Conservation (phyloP, 768 basidiomycete genomes). For the Tulasnella sp. region DNA sequence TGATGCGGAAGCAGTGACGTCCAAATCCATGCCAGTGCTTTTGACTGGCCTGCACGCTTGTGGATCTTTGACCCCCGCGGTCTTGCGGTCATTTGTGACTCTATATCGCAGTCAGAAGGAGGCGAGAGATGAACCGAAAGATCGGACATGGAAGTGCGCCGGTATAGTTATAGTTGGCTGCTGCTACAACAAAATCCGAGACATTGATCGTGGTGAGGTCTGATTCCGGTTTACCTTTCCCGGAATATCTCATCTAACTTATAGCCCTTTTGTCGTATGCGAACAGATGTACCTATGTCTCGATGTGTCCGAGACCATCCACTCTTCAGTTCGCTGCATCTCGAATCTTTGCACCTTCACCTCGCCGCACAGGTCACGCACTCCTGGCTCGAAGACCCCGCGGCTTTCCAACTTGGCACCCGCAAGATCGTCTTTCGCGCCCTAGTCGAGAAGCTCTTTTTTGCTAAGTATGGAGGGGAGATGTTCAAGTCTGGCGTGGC, state of each 20-base stretch:
- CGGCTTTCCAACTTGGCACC: conserved; percentile 40
- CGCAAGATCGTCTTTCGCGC: conserved; percentile 68
- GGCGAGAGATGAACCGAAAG: background rate
- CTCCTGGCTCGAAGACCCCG: conserved; percentile 40
- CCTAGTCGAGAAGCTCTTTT: conserved; percentile 30
- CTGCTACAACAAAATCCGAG: conserved; percentile 62
- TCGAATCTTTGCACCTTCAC: conserved; percentile 48
- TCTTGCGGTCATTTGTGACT: conserved; percentile 16
- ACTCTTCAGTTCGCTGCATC: conserved; percentile 20
- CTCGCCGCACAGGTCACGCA: conserved; percentile 62
- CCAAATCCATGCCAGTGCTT: background rate
- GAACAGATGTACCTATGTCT: conserved; percentile 49
- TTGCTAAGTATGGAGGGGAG: background rate
- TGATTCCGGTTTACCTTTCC: too few species aligned
- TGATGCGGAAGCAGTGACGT: background rate
- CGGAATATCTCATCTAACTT: background rate
- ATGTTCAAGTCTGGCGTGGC: conserved; percentile 31
- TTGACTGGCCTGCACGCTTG: conserved; percentile 19
- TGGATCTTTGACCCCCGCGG: conserved; percentile 18
- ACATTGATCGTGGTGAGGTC: conserved; percentile 34
- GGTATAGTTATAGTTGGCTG: conserved; percentile 60
- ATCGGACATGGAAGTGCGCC: conserved; percentile 20
- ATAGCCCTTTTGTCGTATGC: background rate
- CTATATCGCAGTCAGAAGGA: conserved; percentile 4
- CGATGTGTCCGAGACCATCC: conserved; percentile 27